Evolutionary conservation across 345 rosid genomes (phyloP).

Genomic region (Cardamine occulta): DNA sequence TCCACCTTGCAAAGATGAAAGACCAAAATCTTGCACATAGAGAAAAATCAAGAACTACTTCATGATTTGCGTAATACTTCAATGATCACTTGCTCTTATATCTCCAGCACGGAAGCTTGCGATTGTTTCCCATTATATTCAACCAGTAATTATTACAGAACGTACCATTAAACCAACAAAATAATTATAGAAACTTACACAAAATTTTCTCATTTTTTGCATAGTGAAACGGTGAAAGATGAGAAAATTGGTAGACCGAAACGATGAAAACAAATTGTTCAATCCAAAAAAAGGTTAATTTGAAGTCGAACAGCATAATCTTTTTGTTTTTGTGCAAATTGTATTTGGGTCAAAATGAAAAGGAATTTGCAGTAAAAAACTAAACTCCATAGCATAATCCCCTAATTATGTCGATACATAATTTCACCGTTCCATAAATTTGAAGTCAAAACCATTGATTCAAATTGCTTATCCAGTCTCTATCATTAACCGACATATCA

Average conservation of each 20-base stretch:
- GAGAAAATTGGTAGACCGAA: neutral
- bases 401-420: slow-evolving; percentile 3
- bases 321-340: neutral
- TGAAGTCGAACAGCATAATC: neutral
- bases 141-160: slow-evolving; percentile 20
- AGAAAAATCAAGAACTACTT: slow-evolving; percentile 4
- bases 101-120: slow-evolving; percentile 27
- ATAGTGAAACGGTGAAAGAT: slow-evolving; percentile 6
- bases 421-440: neutral
- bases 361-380: neutral
- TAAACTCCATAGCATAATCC: neutral
- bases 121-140: slow-evolving; percentile 21
- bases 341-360: neutral
- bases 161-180: neutral
- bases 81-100: slow-evolving; percentile 34
- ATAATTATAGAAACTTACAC: neutral
- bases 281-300: neutral
- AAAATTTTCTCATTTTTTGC: neutral
- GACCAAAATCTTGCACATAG: neutral
- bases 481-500: slow-evolving; percentile 3
- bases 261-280: neutral
- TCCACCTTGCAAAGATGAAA: neutral
- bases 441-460: slow-evolving; percentile 2
- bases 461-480: slow-evolving; percentile 5
- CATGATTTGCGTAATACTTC: slow-evolving; percentile 23